phyloP scores from a whole-genome alignment of 306 rosid species.

The Rosa rugosa region DNA sequence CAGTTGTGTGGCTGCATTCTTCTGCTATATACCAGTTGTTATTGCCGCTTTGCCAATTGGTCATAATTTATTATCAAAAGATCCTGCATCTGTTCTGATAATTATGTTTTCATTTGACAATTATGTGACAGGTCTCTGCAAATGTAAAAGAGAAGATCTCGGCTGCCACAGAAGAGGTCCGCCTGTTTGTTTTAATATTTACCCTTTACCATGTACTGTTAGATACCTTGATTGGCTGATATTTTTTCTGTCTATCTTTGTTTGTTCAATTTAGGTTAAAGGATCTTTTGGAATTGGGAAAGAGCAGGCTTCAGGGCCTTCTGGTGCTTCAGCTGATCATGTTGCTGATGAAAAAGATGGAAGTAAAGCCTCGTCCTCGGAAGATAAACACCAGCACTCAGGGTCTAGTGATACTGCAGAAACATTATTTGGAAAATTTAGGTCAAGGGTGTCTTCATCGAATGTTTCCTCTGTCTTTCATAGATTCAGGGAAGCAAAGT shows the following conservation, averaged over 20 bases:
- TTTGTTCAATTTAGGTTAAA: constrained; percentile 57
- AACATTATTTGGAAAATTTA: constrained; percentile 69
- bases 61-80: background rate
- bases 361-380: constrained; percentile 39
- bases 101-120: background rate
- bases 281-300: constrained; percentile 69
- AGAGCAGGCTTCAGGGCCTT: constrained; percentile 55
- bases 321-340: constrained; percentile 48
- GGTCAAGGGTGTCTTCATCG: constrained; percentile 60
- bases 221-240: background rate
- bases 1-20: background rate
- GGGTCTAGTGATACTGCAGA: constrained; percentile 48
- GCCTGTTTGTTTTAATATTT: constrained; percentile 26
- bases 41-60: background rate
- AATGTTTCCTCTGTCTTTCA: constrained; percentile 64
- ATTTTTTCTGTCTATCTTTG: constrained; percentile 10
- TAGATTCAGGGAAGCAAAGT: constrained; percentile 64
- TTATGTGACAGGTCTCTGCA: constrained; percentile 60
- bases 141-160: constrained; percentile 82
- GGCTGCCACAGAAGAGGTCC: constrained; percentile 82
- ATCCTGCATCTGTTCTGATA: background rate
- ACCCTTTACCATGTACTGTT: constrained; percentile 13
- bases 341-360: constrained; percentile 45
- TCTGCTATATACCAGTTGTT: background rate
- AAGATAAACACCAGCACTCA: constrained; percentile 45